These are phyloP conservation scores for Phytophthora niederhauseri DNA, from an alignment of 352 stramenopile genomes.

Conservation along the genomic window DNA sequence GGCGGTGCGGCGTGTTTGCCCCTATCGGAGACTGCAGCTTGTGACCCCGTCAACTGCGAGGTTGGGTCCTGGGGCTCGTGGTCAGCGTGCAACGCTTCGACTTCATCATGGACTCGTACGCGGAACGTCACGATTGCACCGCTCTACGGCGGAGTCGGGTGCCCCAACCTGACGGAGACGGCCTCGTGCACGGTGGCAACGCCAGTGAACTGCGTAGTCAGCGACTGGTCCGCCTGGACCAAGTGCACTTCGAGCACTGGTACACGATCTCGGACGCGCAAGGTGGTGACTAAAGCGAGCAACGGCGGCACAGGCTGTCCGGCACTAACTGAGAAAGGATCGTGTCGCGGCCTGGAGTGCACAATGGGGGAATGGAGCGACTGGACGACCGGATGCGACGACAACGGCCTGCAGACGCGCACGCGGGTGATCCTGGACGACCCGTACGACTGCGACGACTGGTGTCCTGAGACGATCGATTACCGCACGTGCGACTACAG, in stretches of 20 bases:
- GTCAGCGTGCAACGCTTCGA: slow-evolving; percentile 35
- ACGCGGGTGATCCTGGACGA: slow-evolving; percentile 45
- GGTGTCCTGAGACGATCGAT: slow-evolving; percentile 37
- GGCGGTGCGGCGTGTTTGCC: slow-evolving; percentile 40
- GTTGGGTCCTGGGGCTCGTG: slow-evolving; percentile 40
- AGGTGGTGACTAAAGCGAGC: slow-evolving; percentile 37
- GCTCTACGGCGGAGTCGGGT: slow-evolving; percentile 43
- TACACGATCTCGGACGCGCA: slow-evolving; percentile 41
- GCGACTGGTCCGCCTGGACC: slow-evolving; percentile 51
- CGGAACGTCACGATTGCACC: slow-evolving; percentile 36
- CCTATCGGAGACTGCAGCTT: slow-evolving; percentile 33
- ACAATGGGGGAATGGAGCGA: slow-evolving; percentile 47
- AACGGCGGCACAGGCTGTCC: slow-evolving; percentile 52
- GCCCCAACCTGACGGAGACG: slow-evolving; percentile 43
- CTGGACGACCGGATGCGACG: slow-evolving; percentile 59
- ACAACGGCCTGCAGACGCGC: slow-evolving; percentile 44
- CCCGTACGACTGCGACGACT: slow-evolving; percentile 40
- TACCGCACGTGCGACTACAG: slow-evolving; percentile 47
- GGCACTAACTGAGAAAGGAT: slow-evolving; percentile 35
- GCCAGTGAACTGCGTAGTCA: slow-evolving; percentile 53
- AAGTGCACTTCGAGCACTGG: slow-evolving; percentile 46
- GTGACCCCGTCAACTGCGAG: slow-evolving; percentile 60
- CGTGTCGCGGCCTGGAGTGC: slow-evolving; percentile 53
- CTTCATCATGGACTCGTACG: slow-evolving; percentile 34
- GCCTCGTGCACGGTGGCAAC: slow-evolving; percentile 47